Conservation (phyloP, 129 eudicot species). For the Saposhnikovia divaricata region DNA sequence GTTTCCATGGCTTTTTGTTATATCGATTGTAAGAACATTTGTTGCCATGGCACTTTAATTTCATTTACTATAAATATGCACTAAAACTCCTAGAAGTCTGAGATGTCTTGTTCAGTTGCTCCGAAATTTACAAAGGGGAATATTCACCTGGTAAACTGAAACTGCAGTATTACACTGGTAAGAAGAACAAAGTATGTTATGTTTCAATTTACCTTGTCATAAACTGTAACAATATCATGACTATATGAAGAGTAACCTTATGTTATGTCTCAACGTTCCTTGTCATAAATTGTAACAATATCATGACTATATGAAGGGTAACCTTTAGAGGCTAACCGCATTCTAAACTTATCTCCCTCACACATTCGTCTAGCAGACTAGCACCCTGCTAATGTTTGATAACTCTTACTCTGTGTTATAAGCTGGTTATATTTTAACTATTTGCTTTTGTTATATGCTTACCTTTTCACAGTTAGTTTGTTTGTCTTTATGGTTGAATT, state of each 20-base stretch:
- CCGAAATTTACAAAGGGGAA: neutral
- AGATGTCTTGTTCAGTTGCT: neutral
- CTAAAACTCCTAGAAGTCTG: neutral
- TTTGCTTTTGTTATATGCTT: neutral
- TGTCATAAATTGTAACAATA: neutral
- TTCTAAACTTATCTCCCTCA: neutral
- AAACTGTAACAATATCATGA: neutral
- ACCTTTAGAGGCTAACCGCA: neutral
- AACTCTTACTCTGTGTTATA: neutral
- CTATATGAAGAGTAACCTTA: neutral
- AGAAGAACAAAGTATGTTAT: neutral
- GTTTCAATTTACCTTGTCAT: neutral
- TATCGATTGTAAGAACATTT: neutral
- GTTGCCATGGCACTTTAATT: neutral
- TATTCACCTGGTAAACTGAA: neutral
- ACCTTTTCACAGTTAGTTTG: neutral
- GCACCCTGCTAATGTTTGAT: neutral
- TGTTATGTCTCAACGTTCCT: neutral
- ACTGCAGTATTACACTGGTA: neutral
- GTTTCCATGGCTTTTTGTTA: neutral
- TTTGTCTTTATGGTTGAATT: neutral
- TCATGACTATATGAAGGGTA: neutral
- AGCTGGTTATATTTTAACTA: neutral
- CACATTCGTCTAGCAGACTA: neutral
- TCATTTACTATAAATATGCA: neutral